phyloP scores from a whole-genome alignment of 2,329 filamentous ascomycete genomes.

The Curvularia sp. region DNA sequence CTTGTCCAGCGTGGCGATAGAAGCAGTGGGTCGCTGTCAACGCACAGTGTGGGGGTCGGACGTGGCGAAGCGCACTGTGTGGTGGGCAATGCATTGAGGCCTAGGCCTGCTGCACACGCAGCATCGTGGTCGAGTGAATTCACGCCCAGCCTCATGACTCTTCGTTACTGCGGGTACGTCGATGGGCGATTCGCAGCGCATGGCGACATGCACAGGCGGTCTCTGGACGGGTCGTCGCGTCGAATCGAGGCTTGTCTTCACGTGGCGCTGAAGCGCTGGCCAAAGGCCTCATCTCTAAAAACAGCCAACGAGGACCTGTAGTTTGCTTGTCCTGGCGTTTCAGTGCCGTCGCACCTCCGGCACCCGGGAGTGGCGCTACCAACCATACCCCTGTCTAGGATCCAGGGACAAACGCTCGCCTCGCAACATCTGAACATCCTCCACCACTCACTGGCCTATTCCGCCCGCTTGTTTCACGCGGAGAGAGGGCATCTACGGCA shows the following conservation, averaged over 20 bases:
- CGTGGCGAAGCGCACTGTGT: not conserved
- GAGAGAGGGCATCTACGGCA: slow-evolving; percentile 27
- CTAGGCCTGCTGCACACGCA: not conserved
- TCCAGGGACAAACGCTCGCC: slow-evolving; percentile 39
- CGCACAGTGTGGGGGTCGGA: not conserved
- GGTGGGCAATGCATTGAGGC: not conserved
- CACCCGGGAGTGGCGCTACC: slow-evolving; percentile 39
- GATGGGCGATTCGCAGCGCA: slow-evolving; percentile 26
- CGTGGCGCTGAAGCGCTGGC: slow-evolving; percentile 41
- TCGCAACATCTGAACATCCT: slow-evolving; percentile 33
- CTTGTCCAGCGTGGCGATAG: slow-evolving; percentile 9
- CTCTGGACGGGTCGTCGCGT: slow-evolving; percentile 38
- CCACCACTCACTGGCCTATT: slow-evolving; percentile 38
- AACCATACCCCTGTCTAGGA: slow-evolving; percentile 25
- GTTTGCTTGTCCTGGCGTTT: slow-evolving; percentile 16
- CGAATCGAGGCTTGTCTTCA: slow-evolving; percentile 24
- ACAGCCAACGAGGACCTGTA: slow-evolving; percentile 34
- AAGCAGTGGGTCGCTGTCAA: slow-evolving; percentile 1
- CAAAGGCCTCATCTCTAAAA: slow-evolving; percentile 19
- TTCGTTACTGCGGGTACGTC: slow-evolving; percentile 5
- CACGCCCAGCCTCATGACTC: slow-evolving; percentile 15
- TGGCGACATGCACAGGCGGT: slow-evolving; percentile 18
- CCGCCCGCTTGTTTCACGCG: slow-evolving; percentile 45
- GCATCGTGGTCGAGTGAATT: slow-evolving; percentile 13
- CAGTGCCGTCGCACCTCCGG: slow-evolving; percentile 32